These are phyloP conservation scores for Tuber microsphaerosporum DNA, from an alignment of 495 filamentous ascomycete genomes.

Conservation along the genomic window DNA sequence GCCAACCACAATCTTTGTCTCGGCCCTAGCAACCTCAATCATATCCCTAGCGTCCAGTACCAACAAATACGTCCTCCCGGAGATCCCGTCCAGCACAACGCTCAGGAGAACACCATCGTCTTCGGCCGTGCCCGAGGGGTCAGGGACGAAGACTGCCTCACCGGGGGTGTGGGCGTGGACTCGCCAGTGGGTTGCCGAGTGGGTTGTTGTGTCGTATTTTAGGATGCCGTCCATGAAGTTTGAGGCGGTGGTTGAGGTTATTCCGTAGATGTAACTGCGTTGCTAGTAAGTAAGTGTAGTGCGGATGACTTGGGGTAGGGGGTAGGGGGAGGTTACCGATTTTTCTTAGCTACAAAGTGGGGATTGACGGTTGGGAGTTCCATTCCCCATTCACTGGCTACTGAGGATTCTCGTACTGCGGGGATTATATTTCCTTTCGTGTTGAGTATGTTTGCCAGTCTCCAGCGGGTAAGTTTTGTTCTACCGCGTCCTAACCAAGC, in stretches of 20 bases:
- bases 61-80: conserved; percentile 59
- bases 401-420: neutral
- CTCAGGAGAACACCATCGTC: conserved; percentile 66
- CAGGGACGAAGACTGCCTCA: conserved; percentile 63
- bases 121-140: conserved; percentile 49
- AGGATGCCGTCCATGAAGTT: conserved; percentile 58
- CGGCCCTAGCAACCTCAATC: conserved; percentile 58
- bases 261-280: conserved; percentile 6
- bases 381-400: conserved; percentile 1
- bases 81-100: conserved; percentile 60
- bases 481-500: conserved; percentile 7
- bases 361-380: conserved; percentile 66
- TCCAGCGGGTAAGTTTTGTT: neutral
- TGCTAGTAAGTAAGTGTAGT: neutral
- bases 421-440: neutral
- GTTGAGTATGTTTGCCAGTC: neutral
- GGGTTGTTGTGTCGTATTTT: conserved; percentile 56
- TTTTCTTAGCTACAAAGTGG: conserved; percentile 45
- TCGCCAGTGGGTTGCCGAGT: conserved; percentile 47
- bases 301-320: neutral
- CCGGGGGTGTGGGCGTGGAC: conserved; percentile 58
- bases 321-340: conserved; percentile 42
- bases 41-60: conserved; percentile 59
- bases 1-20: conserved; percentile 53
- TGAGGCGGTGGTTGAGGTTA: conserved; percentile 46